Percentiles rank a stretch among this genome's conserved stretches.
Evolutionary conservation across 2,329 filamentous ascomycete genomes (phyloP).

Genomic region (Botryotinia convoluta): DNA sequence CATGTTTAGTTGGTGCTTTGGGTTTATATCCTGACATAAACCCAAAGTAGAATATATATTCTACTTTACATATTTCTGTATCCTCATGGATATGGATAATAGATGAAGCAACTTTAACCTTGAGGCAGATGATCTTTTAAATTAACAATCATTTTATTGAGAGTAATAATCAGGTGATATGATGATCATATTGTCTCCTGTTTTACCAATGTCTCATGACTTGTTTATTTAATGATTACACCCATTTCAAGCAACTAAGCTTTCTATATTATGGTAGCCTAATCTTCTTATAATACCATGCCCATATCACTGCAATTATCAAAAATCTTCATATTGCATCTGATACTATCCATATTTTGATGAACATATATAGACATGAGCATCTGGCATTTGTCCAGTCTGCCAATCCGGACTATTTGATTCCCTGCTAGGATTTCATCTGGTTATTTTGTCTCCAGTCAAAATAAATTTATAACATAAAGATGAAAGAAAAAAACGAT

Average conservation of each 20-base stretch:
- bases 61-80: background rate
- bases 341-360: background rate
- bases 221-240: background rate
- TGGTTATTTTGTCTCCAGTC: background rate
- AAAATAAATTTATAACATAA: too few species aligned
- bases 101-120: accelerated
- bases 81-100: accelerated
- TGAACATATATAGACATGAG: background rate
- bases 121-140: background rate
- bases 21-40: background rate
- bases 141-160: background rate
- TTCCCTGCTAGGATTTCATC: background rate
- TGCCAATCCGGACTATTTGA: background rate
- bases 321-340: accelerated
- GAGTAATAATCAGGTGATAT: background rate
- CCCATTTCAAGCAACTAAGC: background rate
- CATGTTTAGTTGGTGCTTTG: background rate
- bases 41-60: too few species aligned
- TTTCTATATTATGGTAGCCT: background rate
- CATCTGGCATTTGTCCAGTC: background rate
- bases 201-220: background rate
- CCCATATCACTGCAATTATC: background rate
- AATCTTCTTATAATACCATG: background rate
- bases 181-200: background rate
- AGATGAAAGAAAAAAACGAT: too few species aligned